A percentile compares a stretch with the other conserved stretches of the same genome.
Evolutionary conservation across 192 early-diverging fungal genomes (phyloP).

Genomic region (Dispira simplex): DNA sequence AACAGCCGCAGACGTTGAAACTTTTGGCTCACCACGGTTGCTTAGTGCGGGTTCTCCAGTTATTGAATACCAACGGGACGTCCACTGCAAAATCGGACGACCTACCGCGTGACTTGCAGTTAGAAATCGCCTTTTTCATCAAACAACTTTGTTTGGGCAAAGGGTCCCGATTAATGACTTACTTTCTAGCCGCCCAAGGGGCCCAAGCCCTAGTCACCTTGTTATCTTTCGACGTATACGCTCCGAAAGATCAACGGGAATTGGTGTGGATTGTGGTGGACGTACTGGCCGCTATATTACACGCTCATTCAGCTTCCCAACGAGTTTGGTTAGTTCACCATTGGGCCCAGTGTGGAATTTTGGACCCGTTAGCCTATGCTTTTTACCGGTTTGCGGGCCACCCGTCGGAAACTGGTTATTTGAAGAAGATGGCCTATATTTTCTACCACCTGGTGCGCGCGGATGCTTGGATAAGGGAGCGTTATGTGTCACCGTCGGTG

Average conservation of each 20-base stretch:
- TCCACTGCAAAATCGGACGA: neutral
- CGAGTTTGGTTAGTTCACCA: neutral
- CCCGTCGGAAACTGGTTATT: neutral
- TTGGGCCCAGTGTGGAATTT: neutral
- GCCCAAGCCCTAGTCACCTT: neutral
- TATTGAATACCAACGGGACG: neutral
- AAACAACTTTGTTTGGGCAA: constrained; percentile 5
- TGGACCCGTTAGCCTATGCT: neutral
- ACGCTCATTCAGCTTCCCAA: neutral
- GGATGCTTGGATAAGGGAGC: neutral
- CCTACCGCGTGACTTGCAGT: neutral
- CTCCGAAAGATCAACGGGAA: neutral
- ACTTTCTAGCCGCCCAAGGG: neutral
- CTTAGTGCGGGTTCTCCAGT: neutral
- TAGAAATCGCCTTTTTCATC: neutral
- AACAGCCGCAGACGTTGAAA: neutral
- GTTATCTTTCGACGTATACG: neutral
- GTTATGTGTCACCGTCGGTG: neutral
- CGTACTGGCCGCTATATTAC: neutral
- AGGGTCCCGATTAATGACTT: neutral
- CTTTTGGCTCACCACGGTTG: neutral
- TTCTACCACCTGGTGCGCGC: neutral
- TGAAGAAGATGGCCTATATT: constrained; percentile 4
- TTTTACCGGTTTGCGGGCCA: constrained; percentile 5
- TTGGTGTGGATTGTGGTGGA: constrained; percentile 5